Evolutionary conservation across 192 early-diverging fungal species (phyloP).

Genomic region (Endogone sp.): DNA sequence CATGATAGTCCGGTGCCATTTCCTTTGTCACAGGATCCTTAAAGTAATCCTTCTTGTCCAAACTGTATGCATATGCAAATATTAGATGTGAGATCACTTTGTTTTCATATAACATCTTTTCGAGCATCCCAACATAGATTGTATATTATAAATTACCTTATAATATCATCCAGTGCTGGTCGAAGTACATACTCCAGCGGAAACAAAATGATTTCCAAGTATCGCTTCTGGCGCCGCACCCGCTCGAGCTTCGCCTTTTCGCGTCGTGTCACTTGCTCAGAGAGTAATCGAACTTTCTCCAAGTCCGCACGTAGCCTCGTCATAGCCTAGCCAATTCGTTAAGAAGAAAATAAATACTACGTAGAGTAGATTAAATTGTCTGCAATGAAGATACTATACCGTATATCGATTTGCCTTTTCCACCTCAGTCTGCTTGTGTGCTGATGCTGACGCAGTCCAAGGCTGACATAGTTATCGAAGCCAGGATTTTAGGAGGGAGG

Average conservation of each 20-base stretch:
- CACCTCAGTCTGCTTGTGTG: constrained; percentile 75
- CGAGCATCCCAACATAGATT: not conserved
- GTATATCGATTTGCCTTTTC: constrained; percentile 52
- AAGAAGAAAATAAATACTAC: not conserved
- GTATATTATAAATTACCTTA: constrained; percentile 43
- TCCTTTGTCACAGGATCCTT: constrained; percentile 60
- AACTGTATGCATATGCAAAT: constrained; percentile 22
- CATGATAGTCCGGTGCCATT: constrained; percentile 74
- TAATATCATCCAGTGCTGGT: constrained; percentile 62
- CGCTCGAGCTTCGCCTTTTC: constrained; percentile 67
- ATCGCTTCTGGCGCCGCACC: constrained; percentile 55
- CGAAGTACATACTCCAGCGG: constrained; percentile 68
- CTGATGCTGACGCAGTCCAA: constrained; percentile 83
- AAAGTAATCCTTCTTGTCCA: constrained; percentile 70
- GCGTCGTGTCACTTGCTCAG: constrained; percentile 71
- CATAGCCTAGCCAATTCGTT: constrained; percentile 29
- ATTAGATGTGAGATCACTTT: not conserved
- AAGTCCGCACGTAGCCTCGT: constrained; percentile 72
- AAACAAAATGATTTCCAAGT: constrained; percentile 60
- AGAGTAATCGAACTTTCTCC: constrained; percentile 81
- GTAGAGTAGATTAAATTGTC: not conserved
- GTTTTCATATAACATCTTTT: not conserved
- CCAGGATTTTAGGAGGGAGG: too few relatives aligned
- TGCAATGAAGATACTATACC: constrained; percentile 20
- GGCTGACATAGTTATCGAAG: constrained; percentile 59